Conservation (phyloP, 345 rosid genomes). For the Moringa oleifera region DNA sequence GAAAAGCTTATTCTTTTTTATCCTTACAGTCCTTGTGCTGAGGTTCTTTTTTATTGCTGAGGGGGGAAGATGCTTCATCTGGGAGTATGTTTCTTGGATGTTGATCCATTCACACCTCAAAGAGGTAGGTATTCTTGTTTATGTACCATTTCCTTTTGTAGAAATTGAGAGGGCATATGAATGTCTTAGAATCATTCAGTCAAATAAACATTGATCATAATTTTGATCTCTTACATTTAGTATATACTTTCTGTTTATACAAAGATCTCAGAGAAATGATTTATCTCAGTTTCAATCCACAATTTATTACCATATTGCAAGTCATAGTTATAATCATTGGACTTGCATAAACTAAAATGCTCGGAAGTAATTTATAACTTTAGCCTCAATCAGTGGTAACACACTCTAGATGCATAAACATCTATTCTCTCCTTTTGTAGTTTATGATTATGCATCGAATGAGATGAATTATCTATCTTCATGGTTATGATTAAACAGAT, state of each 20-base stretch:
- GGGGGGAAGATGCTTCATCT: background rate
- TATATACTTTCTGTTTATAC: too few relatives aligned
- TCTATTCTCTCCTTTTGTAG: too few relatives aligned
- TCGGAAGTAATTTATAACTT: background rate
- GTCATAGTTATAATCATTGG: background rate
- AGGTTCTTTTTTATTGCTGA: background rate
- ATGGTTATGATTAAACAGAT: too few relatives aligned
- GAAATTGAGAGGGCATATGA: background rate
- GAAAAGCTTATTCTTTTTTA: background rate
- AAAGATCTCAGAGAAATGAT: too few relatives aligned
- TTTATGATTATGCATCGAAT: too few relatives aligned
- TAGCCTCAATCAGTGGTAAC: background rate
- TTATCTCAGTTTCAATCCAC: too few relatives aligned
- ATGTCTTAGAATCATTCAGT: background rate
- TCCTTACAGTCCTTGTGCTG: background rate
- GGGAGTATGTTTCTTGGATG: background rate
- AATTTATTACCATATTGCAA: background rate
- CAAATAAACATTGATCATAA: background rate
- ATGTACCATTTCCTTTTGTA: background rate
- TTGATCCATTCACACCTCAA: background rate
- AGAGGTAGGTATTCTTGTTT: background rate
- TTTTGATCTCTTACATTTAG: background rate
- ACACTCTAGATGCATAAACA: too few relatives aligned
- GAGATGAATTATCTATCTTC: too few relatives aligned
- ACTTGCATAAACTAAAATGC: background rate